A percentile compares a stretch with the other conserved stretches of the same genome.
Conservation (phyloP, 2,329 filamentous ascomycete genomes). For the Stachybotrys chlorohalonatus region DNA sequence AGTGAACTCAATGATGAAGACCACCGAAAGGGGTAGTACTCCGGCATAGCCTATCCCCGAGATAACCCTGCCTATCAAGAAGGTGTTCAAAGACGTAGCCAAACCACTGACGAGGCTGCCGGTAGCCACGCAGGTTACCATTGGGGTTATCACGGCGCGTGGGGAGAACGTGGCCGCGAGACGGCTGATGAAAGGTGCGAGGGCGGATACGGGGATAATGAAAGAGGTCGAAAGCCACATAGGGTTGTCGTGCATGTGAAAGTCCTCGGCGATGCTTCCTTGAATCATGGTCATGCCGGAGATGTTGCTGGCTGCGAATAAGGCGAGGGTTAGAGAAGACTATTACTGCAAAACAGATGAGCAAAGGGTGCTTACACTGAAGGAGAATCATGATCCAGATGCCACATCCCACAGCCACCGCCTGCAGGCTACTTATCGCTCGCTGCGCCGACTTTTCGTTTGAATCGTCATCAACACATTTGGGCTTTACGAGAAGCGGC, state of each 20-base stretch:
- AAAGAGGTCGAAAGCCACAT: conserved; percentile 80
- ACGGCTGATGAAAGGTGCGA: conserved; percentile 63
- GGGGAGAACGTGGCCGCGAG: conserved; percentile 67
- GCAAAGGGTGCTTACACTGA: neutral
- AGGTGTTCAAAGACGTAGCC: conserved; percentile 48
- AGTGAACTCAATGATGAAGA: conserved; percentile 67
- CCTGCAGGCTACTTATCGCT: neutral
- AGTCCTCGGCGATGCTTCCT: conserved; percentile 63
- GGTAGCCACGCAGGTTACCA: conserved; percentile 46
- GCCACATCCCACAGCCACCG: neutral
- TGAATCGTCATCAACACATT: neutral
- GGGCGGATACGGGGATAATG: conserved; percentile 50
- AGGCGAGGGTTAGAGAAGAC: too few species aligned
- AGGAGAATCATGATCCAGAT: conserved; percentile 1
- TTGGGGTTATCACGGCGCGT: conserved; percentile 52
- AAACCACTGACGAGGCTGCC: conserved; percentile 58
- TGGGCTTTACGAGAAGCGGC: neutral
- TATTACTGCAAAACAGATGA: neutral
- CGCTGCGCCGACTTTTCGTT: neutral
- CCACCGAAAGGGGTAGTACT: conserved; percentile 63
- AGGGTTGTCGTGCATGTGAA: conserved; percentile 62
- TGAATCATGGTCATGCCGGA: conserved; percentile 76
- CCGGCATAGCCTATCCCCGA: conserved; percentile 63
- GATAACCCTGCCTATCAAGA: conserved; percentile 60
- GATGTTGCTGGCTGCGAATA: conserved; percentile 52